Base-by-base conservation (phyloP, 768 basidiomycete species). In the Dendrothele bispora region DNA sequence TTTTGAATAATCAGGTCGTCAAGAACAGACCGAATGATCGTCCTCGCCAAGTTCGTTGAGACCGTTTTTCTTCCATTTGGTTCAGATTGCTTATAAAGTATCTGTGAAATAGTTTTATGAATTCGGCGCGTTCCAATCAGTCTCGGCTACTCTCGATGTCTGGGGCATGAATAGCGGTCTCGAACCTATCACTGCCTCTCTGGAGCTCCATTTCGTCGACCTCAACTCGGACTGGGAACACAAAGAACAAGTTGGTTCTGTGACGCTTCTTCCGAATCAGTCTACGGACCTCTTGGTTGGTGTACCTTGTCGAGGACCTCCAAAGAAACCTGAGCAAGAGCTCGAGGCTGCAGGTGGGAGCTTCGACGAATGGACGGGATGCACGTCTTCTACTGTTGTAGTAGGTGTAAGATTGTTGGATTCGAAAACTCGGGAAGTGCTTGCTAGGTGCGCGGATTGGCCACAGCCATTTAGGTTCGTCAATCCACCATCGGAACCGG, bases 391-490 rank as follows among this genome's bases (percentile, higher is more conserved):
- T n/a, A n/a, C n/a, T n/a, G 74, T 83, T 5, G 82, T 93, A 29
- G 75, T 87, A 41, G 74, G 81, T 21, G 82, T 82, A 3, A 78
- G 79, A 35, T 75, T 85, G 51, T 61, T 86, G 36, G 70, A 82
- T 36, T 75, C 73, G 30, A 62, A 66, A 12, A 62, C 61, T 26
- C 81, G 79, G 8, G 54, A 58, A 3, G 75, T 91, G n/a, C 57
- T 92, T 41, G 84, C 79, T 25, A 73, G 91, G 29, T 79, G 73
- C 57, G 75, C 82, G 8, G 82, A 90, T 60, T 92, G 83, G 91
- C 92, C 91, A 21, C 88, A 92, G 66, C 91, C 92, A n/a, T 92
- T 83, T 71, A 85, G 91, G 60, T 89, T 78, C 66, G 73, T 93
- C 57, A 66, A 73, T 32, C 81, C 88, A 65, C n/a, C n/a, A n/a